Percentiles rank a stretch among this genome's conserved stretches.
These are phyloP conservation scores for Geoglossum glabrum DNA, from an alignment of 495 filamentous ascomycete genomes.

Conservation along the genomic window DNA sequence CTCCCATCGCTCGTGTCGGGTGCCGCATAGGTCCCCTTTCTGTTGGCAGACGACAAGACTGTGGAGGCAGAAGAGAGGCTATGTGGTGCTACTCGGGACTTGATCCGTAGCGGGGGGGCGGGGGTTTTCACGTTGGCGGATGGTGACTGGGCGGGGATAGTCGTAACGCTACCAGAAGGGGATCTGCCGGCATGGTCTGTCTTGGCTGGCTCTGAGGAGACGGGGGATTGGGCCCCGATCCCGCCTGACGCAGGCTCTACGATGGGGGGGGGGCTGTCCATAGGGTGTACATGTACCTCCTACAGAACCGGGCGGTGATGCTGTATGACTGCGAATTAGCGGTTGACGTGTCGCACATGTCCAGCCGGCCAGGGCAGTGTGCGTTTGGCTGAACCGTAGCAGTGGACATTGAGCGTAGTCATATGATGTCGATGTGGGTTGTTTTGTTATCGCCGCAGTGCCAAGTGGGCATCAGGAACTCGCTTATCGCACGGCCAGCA, in stretches of 20 bases:
- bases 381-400: no score
- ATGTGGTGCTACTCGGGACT: constrained; percentile 17
- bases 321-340: neutral
- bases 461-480: neutral
- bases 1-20: constrained; percentile 25
- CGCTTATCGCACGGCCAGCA: neutral
- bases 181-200: neutral
- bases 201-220: neutral
- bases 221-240: neutral
- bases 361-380: neutral
- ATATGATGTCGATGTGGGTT: neutral
- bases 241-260: neutral
- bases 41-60: constrained; percentile 18
- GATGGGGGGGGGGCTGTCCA: neutral
- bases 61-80: constrained; percentile 17
- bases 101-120: neutral
- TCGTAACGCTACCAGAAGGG: neutral
- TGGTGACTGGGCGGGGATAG: neutral
- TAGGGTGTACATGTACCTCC: neutral
- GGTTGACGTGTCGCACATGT: neutral
- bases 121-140: neutral
- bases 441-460: no score
- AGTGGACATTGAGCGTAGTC: neutral
- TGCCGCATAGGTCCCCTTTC: constrained; percentile 34
- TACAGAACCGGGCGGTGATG: neutral